Evolutionary conservation across 1,284 basidiomycete species (phyloP), one percentile per base, ranked within the genome.

Genomic region (Sporisorium exsertum): DNA sequence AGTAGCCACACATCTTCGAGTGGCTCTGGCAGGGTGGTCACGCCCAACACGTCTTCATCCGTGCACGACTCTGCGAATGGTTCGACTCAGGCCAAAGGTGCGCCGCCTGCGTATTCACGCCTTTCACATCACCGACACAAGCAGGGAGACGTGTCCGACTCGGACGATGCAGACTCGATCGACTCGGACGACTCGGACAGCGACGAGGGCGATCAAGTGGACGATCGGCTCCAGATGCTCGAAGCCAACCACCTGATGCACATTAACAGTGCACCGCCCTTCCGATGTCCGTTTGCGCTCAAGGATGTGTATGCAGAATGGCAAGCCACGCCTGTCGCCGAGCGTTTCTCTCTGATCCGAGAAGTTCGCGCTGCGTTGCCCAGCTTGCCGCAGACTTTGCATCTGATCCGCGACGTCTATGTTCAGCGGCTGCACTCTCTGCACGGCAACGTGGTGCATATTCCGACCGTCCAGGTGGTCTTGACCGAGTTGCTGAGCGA

Each of bases 251-350:
- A 58, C 18, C 63, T 70, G 8, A 51, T 70, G 58, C 52, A 43
- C 24, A 47, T 69, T n/a, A 24, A 61, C 8, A 73, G 55, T n/a
- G 65, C 71, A 7, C 71, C 71, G 4, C 49, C 50, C 16, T n/a
- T 27, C 24, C 47, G 59, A 29, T 74, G 72, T 54, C 72, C 66
- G 2, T 74, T 74, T 52, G 72, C 72, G 12, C 59, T 74, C 59
- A 69, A 66, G 33, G 72, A 74, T 32, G 72, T 74, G 26, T 70
- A 69, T 33, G 59, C 66, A 15, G 63, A 74, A 16, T 70, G 72
- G 72, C 43, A 52, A 1, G 54, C 27, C 22, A 65, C 63, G 62
- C n/a, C 66, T 0, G 16, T 70, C 24, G 51, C 66, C 13, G 33
- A 49, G 13, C 62, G 72, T 4, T 51, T 35, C 9, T 18, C 29